Percentiles rank a stretch among this genome's conserved stretches.
These are phyloP conservation scores for Tuber aestivum DNA, from an alignment of 495 filamentous ascomycete species.

Conservation along the genomic window DNA sequence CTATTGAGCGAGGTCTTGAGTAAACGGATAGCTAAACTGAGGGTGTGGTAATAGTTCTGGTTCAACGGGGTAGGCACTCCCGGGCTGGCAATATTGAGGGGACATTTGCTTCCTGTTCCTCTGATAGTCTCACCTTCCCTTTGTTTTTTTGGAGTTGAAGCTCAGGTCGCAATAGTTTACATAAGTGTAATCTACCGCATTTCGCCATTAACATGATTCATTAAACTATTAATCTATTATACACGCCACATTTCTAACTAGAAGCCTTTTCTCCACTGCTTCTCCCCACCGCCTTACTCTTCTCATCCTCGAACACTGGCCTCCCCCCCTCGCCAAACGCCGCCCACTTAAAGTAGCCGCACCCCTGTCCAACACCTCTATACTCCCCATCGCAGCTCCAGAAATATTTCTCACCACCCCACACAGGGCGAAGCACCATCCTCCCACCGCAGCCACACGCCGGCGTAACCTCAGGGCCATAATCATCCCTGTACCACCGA, in stretches of 20 bases:
- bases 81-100: too few species aligned
- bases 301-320: conserved; percentile 45
- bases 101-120: too few species aligned
- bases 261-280: background rate
- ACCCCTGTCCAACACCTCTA: conserved; percentile 43
- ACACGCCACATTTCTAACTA: background rate
- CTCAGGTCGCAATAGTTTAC: too few species aligned
- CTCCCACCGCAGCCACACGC: conserved; percentile 49
- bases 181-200: background rate
- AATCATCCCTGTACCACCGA: conserved; percentile 68
- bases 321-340: conserved; percentile 82
- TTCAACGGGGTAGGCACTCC: too few species aligned
- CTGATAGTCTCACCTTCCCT: too few species aligned
- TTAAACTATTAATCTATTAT: background rate
- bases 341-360: conserved; percentile 82
- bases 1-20: too few species aligned
- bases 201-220: background rate
- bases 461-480: conserved; percentile 67
- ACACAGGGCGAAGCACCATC: conserved; percentile 63
- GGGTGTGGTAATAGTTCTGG: too few species aligned
- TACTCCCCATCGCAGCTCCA: conserved; percentile 87
- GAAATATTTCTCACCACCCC: conserved; percentile 77
- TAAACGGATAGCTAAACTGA: too few species aligned
- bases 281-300: background rate
- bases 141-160: too few species aligned